Base-by-base conservation (phyloP, 2,329 filamentous ascomycete genomes). In the Talaromyces pinophilus region DNA sequence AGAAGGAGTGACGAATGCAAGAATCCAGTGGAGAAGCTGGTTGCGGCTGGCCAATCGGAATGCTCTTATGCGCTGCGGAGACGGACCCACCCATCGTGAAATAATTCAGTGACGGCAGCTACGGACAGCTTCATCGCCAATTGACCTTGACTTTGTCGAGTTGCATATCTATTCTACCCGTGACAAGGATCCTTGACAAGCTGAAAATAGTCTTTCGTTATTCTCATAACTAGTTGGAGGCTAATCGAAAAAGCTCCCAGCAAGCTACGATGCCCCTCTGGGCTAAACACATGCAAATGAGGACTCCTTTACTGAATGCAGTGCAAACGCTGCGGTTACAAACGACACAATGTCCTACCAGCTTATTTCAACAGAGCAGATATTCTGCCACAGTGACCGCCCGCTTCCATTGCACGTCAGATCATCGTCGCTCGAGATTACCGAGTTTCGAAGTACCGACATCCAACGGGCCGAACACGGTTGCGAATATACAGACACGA, bases 391-490 rank as follows among this genome's bases (percentile, higher is more conserved):
- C 50, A 59, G 40, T 28, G 19, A 19, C 52, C 15, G n/a, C 44
- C 25, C 52, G 28, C 25, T 10, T 61, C 44, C 33, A 25, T 52
- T 62, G 19, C 22, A 42, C 33, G 8, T 28, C 19, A 22, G 22
- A 60, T 28, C 60, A 30, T 22, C 46, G 15, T 63, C 55, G 19
- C 28, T 25, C 54, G 48, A 59, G 35, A 50, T 50, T 55, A 60
- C 19, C 62, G 38, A 52, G n/a, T 13, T 46, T 35, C 25, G 38
- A 35, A 30, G 33, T 8, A 19, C 5, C 38, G 15, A 19, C 11
- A 54, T 38, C 46, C 35, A 35, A 17, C 13, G 46, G 44, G 44
- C 30, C 44, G 42, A 25, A 46, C 19, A 54, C 22, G 7, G 42
- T 59, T 40, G 44, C 22, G 15, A 63, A 19, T 17, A 40, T 38